Percentiles rank a stretch among this genome's conserved stretches.
Evolutionary conservation across 1,284 basidiomycete genomes (phyloP).

Genomic region (Cryptococcus sp.): DNA sequence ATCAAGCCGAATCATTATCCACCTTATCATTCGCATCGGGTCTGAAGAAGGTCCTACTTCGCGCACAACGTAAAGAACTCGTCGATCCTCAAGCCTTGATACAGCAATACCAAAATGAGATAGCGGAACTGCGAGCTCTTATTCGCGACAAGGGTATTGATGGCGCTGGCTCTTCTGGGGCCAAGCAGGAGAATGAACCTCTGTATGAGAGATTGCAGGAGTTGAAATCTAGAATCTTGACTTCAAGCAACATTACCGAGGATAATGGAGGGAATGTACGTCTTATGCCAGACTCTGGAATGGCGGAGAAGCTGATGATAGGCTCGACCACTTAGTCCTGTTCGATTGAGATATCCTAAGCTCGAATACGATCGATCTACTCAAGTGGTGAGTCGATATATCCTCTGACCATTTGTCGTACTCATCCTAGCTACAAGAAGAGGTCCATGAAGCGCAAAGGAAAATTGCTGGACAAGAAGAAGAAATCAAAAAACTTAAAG

Average conservation of each 20-base stretch:
- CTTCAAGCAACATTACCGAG: constrained; percentile 72
- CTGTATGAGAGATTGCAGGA: constrained; percentile 75
- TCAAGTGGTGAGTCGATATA: constrained; percentile 58
- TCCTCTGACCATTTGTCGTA: background rate
- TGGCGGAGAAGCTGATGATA: constrained; percentile 40
- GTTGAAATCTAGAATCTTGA: constrained; percentile 79
- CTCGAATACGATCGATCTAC: constrained; percentile 75
- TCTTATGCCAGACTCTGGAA: background rate
- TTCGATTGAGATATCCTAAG: constrained; percentile 56
- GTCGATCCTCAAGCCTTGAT: constrained; percentile 89
- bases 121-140: constrained; percentile 63
- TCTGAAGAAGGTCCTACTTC: constrained; percentile 57
- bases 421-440: constrained; percentile 66
- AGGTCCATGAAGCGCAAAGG: constrained; percentile 67
- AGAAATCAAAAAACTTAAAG: constrained; percentile 59
- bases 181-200: constrained; percentile 58
- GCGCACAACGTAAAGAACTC: constrained; percentile 88
- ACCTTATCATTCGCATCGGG: constrained; percentile 76
- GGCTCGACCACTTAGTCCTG: constrained; percentile 69
- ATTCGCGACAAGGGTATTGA: constrained; percentile 40
- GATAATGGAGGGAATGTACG: constrained; percentile 38
- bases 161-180: constrained; percentile 41
- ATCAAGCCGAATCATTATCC: constrained; percentile 74
- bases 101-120: constrained; percentile 78
- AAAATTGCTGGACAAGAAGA: constrained; percentile 70